These are phyloP conservation scores for Trichoderma sp. DNA, from an alignment of 2,329 filamentous ascomycete genomes.

Conservation along the genomic window DNA sequence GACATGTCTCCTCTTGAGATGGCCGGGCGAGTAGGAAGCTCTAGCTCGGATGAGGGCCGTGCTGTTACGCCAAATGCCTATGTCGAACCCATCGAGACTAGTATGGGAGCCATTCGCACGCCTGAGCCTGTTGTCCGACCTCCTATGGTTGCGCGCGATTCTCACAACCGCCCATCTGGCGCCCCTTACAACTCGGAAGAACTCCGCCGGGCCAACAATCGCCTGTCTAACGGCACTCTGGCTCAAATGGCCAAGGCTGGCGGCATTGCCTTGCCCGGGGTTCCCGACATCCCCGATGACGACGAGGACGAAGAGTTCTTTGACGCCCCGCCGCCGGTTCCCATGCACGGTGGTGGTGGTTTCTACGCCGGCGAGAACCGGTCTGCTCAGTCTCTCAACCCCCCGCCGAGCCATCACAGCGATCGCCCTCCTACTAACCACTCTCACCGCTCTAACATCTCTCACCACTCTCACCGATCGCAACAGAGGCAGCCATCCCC, in stretches of 20 bases:
- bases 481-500: constrained; percentile 36
- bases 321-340: constrained; percentile 47
- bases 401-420: constrained; percentile 25
- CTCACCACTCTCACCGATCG: constrained; percentile 26
- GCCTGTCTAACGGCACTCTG: constrained; percentile 78
- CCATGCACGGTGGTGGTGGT: constrained; percentile 46
- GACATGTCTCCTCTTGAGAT: constrained; percentile 38
- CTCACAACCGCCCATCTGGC: constrained; percentile 66
- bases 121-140: constrained; percentile 76
- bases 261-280: constrained; percentile 45
- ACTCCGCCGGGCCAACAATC: constrained; percentile 75
- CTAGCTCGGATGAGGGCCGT: constrained; percentile 57
- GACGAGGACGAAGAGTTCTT: constrained; percentile 19
- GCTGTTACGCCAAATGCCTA: constrained; percentile 36
- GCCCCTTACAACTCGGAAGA: constrained; percentile 72
- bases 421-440: constrained; percentile 40
- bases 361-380: constrained; percentile 53
- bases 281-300: constrained; percentile 32
- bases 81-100: constrained; percentile 37
- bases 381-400: constrained; percentile 52
- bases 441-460: not conserved
- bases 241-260: constrained; percentile 73
- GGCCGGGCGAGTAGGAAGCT: constrained; percentile 42
- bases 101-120: constrained; percentile 55
- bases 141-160: constrained; percentile 74